phyloP scores from a whole-genome alignment of 2,329 filamentous ascomycete genomes.

The Mollisiaceae sp. region DNA sequence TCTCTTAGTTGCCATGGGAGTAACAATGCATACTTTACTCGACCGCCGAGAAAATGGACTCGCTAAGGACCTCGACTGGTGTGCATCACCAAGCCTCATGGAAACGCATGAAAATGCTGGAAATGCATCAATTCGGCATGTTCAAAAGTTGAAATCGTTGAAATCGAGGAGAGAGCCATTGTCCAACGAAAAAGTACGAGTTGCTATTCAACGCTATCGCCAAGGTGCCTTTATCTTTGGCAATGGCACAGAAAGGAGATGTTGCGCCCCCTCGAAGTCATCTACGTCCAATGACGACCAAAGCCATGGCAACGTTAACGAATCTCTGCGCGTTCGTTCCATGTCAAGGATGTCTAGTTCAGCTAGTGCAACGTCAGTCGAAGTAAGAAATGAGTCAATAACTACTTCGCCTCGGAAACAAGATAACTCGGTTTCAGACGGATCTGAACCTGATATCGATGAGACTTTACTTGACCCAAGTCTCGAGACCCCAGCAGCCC shows the following conservation, averaged over 20 bases:
- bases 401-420: background rate
- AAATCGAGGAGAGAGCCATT: background rate
- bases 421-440: background rate
- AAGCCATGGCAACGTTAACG: background rate
- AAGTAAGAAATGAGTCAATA: background rate
- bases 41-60: constrained; percentile 8
- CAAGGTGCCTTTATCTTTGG: constrained; percentile 13
- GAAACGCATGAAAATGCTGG: background rate
- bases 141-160: constrained; percentile 13
- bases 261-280: background rate
- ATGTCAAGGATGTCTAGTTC: background rate
- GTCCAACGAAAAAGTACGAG: background rate
- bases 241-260: background rate
- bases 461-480: background rate
- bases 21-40: background rate
- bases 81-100: background rate
- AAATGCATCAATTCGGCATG: background rate
- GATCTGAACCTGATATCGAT: background rate
- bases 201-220: background rate
- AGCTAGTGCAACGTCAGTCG: background rate
- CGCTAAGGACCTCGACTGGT: constrained; percentile 10
- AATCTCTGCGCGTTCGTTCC: background rate
- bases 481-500: background rate
- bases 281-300: background rate
- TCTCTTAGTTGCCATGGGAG: background rate